Evolutionary conservation across 2,329 filamentous ascomycete species (phyloP).

Genomic region (Diaporthe capsici): DNA sequence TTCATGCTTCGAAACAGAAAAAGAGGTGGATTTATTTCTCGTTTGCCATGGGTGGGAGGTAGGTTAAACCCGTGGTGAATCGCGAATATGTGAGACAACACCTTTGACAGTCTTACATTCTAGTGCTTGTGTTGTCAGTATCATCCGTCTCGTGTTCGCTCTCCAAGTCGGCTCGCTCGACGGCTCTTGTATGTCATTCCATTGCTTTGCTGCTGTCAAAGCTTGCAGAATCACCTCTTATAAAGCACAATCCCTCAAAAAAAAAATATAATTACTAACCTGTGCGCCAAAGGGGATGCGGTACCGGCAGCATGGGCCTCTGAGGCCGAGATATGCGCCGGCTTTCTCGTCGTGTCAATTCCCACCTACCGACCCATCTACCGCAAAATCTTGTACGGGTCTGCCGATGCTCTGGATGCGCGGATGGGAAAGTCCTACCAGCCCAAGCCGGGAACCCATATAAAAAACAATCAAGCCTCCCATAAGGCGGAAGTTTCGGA

Average conservation of each 20-base stretch:
- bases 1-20: background rate
- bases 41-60: background rate
- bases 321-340: background rate
- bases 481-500: background rate
- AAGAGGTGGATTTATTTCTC: background rate
- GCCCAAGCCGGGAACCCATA: too few relatives aligned
- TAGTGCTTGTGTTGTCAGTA: background rate
- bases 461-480: background rate
- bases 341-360: slow-evolving; percentile 2
- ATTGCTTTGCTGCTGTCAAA: background rate
- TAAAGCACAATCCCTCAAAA: background rate
- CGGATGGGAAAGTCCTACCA: background rate
- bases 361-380: background rate
- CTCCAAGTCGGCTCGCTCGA: background rate
- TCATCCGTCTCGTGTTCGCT: background rate
- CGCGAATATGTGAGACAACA: too few relatives aligned
- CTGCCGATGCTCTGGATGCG: background rate
- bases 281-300: background rate
- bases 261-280: background rate
- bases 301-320: background rate
- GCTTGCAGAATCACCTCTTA: background rate
- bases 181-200: background rate
- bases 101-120: background rate
- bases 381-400: background rate
- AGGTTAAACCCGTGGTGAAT: background rate